Base-by-base conservation (phyloP, 805 yeast species). In the Saccharomycopsis babjevae region DNA sequence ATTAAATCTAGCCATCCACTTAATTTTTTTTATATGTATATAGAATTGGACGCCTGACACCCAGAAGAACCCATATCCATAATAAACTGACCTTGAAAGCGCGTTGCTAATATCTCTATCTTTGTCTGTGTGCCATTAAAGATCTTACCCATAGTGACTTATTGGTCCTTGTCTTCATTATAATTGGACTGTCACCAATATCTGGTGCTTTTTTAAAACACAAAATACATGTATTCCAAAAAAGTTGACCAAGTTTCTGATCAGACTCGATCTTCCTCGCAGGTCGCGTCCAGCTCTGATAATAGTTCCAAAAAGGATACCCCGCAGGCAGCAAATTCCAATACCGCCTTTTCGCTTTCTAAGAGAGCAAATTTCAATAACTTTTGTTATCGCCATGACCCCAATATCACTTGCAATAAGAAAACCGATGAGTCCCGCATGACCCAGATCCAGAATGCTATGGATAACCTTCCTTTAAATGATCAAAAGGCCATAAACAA, bases 361-460 rank as follows among this genome's bases (percentile, higher is more conserved):
- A 46, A 46, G 16, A 46, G 16, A 22, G 5, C 52, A 22, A 15
- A 46, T 46, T 46, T 46, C 52, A 20, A 84, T 67, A 79, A 80
- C 66, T 93, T 82, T 73, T 93, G 99, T 70, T 93, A 93, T 72
- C 77, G 98, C 59, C 99, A 93, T 72, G 89, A 93, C 69, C 98
- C 98, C 2, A 92, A 89, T 60, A 79, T 89, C 54, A 83, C 84
- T 56, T 83, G 90, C 68, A 85, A 85, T 69, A 85, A 85, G 63
- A 79, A 77, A 61, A 81, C 87, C 0, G 96, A 88, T 70, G 84
- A 81, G 60, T 70, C 71, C 43, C 81, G 82, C 67, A 81, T 88
- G 86, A 77, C 78, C 42, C 81, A 81, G 61, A 80, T 89, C 54
- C 96, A 89, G 69, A 64, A 70, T 18, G 72, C 74, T 55, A 69